These are phyloP conservation scores for Lycium ferocissimum DNA, from an alignment of 257 asterid species.

Conservation along the genomic window DNA sequence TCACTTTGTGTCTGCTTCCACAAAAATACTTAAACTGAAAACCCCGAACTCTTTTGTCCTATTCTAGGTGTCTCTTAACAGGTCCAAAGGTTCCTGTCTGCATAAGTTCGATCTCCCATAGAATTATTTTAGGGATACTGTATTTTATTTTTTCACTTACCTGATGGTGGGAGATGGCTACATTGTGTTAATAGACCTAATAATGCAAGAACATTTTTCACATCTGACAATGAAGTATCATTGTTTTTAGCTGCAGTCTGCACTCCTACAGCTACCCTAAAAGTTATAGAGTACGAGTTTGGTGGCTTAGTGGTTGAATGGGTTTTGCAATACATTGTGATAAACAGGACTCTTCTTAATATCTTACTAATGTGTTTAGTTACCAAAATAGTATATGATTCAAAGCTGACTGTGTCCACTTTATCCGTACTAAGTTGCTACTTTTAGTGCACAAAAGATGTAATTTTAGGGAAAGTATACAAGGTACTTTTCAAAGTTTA, in stretches of 20 bases:
- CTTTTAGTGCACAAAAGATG: neutral
- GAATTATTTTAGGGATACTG: no score
- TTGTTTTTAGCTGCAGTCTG: neutral
- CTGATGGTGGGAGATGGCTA: no score
- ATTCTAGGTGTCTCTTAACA: neutral
- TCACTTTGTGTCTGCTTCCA: neutral
- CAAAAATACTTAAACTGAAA: neutral
- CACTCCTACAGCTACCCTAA: neutral
- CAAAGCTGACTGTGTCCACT: neutral
- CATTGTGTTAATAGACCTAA: neutral
- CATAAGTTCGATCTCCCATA: neutral
- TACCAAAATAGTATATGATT: neutral
- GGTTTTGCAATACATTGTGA: neutral
- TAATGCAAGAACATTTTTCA: conserved; percentile 1
- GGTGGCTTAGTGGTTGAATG: conserved; percentile 4
- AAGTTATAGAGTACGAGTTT: neutral
- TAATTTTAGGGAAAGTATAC: neutral
- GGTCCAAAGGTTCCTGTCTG: neutral
- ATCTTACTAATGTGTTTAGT: neutral
- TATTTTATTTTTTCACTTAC: no score
- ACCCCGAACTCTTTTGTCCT: neutral
- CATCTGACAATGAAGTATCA: neutral
- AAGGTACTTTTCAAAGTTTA: neutral
- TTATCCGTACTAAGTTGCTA: neutral
- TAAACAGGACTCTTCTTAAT: no score